Percentiles rank a stretch among this genome's conserved stretches.
Conservation (phyloP, 805 yeast species). For the Maudiozyma bulderi region DNA sequence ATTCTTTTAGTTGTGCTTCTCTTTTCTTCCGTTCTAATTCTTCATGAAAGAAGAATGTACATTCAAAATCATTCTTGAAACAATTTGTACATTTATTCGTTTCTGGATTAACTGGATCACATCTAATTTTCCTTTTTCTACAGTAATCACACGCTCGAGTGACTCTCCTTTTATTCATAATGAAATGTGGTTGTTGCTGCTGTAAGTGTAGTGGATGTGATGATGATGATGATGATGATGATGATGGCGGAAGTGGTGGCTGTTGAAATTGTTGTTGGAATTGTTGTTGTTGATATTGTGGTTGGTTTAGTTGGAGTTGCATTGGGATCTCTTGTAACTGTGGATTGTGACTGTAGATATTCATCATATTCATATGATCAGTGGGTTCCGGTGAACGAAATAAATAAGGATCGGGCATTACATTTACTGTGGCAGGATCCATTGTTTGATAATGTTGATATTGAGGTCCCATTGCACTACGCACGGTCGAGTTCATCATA, state of each 20-base stretch:
- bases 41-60: constrained; percentile 15
- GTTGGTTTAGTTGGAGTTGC: not conserved
- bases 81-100: constrained; percentile 14
- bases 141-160: constrained; percentile 19
- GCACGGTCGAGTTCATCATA: not conserved
- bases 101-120: constrained; percentile 9
- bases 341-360: not conserved
- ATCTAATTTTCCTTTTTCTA: constrained; percentile 16
- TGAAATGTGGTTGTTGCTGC: not conserved
- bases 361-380: not conserved
- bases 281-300: not conserved
- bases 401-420: not conserved
- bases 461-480: not conserved
- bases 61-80: constrained; percentile 8
- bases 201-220: not conserved
- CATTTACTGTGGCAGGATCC: not conserved
- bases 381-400: not conserved
- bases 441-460: not conserved
- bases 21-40: constrained; percentile 7
- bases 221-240: not conserved
- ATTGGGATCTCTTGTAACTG: not conserved
- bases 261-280: not conserved
- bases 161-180: constrained; percentile 7
- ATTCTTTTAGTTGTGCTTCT: not conserved
- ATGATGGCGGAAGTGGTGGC: not conserved